These are phyloP conservation scores for Parietichytrium sp. DNA, from an alignment of 108 stramenopile species.

Conservation along the genomic window DNA sequence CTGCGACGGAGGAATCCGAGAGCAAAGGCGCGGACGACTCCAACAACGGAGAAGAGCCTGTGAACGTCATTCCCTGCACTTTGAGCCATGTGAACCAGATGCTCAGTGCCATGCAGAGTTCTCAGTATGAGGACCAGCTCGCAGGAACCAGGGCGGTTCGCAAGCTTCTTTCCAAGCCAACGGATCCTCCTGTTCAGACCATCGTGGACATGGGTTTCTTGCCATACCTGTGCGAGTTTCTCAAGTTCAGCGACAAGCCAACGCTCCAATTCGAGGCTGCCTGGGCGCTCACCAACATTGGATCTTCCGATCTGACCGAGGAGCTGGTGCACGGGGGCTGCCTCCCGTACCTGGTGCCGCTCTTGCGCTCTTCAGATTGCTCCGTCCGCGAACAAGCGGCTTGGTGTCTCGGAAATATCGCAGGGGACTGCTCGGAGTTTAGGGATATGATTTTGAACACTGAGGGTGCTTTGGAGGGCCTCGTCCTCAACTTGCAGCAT, in stretches of 20 bases:
- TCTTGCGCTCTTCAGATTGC: slow-evolving; percentile 62
- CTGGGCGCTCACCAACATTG: slow-evolving; percentile 92
- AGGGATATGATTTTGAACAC: slow-evolving; percentile 69
- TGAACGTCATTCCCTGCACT: slow-evolving; percentile 49
- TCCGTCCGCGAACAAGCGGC: slow-evolving; percentile 88
- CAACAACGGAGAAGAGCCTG: slow-evolving; percentile 13
- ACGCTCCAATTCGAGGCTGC: slow-evolving; percentile 84
- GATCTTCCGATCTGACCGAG: slow-evolving; percentile 68
- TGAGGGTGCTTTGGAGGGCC: slow-evolving; percentile 60
- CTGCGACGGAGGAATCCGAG: background rate
- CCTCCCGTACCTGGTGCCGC: slow-evolving; percentile 66
- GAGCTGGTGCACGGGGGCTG: slow-evolving; percentile 73
- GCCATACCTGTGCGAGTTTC: slow-evolving; percentile 67
- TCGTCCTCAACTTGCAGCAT: slow-evolving; percentile 72
- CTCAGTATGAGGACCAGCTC: slow-evolving; percentile 48
- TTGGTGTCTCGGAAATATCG: slow-evolving; percentile 91
- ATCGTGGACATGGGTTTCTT: slow-evolving; percentile 72
- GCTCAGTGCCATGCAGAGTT: slow-evolving; percentile 42
- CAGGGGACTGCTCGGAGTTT: slow-evolving; percentile 74
- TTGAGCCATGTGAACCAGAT: slow-evolving; percentile 63
- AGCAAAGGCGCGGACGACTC: background rate
- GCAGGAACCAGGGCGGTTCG: slow-evolving; percentile 70
- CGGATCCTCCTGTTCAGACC: slow-evolving; percentile 76
- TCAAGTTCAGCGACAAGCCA: slow-evolving; percentile 55
- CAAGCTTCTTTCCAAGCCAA: slow-evolving; percentile 75